A percentile compares a stretch with the other conserved stretches of the same genome.
These are phyloP conservation scores for Ulvella scutata DNA, from an alignment of 139 green algal genomes.

Conservation along the genomic window DNA sequence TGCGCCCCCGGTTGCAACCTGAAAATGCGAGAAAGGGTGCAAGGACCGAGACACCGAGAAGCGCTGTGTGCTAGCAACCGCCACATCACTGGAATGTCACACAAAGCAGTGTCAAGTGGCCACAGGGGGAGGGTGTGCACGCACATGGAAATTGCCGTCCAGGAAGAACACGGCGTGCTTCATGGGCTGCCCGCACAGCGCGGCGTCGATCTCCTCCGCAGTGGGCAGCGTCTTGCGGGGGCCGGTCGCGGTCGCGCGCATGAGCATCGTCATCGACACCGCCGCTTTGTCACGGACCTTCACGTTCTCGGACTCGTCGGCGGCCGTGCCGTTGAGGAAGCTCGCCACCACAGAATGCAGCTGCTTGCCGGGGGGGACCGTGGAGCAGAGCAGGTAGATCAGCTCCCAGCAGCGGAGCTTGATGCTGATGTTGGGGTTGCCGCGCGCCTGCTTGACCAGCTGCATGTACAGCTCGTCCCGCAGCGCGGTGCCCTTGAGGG, in stretches of 20 bases:
- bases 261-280: slow-evolving; percentile 63
- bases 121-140: no score
- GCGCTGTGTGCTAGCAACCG: no score
- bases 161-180: slow-evolving; percentile 84
- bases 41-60: no score
- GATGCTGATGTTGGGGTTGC: slow-evolving; percentile 35
- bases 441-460: slow-evolving; percentile 82
- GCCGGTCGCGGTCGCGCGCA: slow-evolving; percentile 71
- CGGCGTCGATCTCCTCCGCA: slow-evolving; percentile 73
- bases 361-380: slow-evolving; percentile 73
- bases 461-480: slow-evolving; percentile 82
- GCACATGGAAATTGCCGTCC: slow-evolving; percentile 91
- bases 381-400: slow-evolving; percentile 60
- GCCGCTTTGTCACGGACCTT: slow-evolving; percentile 8
- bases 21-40: no score
- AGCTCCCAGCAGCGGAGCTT: slow-evolving; percentile 69
- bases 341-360: slow-evolving; percentile 74
- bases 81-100: no score
- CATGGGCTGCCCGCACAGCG: slow-evolving; percentile 40
- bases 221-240: slow-evolving; percentile 59
- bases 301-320: slow-evolving; percentile 32
- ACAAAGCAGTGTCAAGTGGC: no score
- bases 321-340: slow-evolving; percentile 58
- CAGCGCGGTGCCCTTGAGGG: slow-evolving; percentile 37
- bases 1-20: no score